Evolutionary conservation across 495 filamentous ascomycete species (phyloP).

Genomic region (Hypoxylon rickii): DNA sequence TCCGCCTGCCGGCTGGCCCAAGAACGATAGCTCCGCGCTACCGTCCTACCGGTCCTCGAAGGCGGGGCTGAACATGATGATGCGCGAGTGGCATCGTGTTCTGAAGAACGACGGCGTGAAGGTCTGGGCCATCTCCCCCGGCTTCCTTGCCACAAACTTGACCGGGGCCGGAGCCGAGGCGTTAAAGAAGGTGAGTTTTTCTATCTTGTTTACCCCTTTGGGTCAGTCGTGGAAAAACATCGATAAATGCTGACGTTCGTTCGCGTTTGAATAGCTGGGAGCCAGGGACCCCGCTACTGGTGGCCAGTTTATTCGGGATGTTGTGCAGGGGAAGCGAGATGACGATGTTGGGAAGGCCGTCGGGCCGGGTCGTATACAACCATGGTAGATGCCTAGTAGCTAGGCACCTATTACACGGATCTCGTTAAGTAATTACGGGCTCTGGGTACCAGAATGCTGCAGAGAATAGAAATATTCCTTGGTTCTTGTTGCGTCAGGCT

Average conservation of each 20-base stretch:
- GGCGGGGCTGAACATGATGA: conserved; percentile 68
- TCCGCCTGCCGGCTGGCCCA: conserved; percentile 51
- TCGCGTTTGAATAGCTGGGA: conserved; percentile 36
- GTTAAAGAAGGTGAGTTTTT: conserved; percentile 41
- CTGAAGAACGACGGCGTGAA: conserved; percentile 65
- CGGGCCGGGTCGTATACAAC: conserved; percentile 41
- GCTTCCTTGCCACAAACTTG: conserved; percentile 60
- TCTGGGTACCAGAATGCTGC: too few relatives aligned
- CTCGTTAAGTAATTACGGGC: too few relatives aligned
- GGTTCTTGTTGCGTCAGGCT: too few relatives aligned
- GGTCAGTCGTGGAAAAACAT: too few relatives aligned
- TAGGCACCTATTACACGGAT: background rate
- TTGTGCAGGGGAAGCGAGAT: conserved; percentile 55
- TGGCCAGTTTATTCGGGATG: conserved; percentile 48
- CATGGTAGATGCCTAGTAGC: conserved; percentile 38
- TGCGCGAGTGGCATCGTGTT: conserved; percentile 59
- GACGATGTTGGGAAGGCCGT: conserved; percentile 53
- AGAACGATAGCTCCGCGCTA: conserved; percentile 5
- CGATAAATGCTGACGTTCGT: too few relatives aligned
- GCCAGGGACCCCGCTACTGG: conserved; percentile 50
- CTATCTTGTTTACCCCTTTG: background rate
- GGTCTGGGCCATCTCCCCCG: conserved; percentile 59
- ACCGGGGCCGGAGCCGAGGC: conserved; percentile 40
- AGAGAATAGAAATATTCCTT: too few relatives aligned
- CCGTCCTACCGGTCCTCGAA: conserved; percentile 59